These are phyloP conservation scores for Corylus avellana DNA, from an alignment of 306 rosid genomes.

Conservation along the genomic window DNA sequence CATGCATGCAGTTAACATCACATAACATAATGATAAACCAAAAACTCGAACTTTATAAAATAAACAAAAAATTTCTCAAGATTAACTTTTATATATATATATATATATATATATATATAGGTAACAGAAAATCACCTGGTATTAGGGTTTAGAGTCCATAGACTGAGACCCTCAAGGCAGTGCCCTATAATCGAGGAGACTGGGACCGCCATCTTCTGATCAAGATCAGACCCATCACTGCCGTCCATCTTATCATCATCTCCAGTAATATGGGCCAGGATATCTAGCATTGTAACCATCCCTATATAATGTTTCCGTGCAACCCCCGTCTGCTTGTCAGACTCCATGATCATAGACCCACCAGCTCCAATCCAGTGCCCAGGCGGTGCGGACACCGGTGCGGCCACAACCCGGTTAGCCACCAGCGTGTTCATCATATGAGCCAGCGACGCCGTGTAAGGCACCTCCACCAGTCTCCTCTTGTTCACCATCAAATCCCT, in stretches of 20 bases:
- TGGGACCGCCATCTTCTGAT: slow-evolving; percentile 60
- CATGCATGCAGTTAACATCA: too few species aligned
- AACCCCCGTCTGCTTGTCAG: slow-evolving; percentile 65
- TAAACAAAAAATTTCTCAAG: too few species aligned
- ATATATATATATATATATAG: not conserved
- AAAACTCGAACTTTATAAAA: not conserved
- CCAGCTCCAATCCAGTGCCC: slow-evolving; percentile 97
- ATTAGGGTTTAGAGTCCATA: slow-evolving; percentile 84
- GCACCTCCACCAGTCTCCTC: slow-evolving; percentile 80
- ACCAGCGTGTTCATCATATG: slow-evolving; percentile 75
- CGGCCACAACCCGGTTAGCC: slow-evolving; percentile 70
- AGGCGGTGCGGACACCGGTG: slow-evolving; percentile 91
- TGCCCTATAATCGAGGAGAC: slow-evolving; percentile 73
- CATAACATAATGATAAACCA: too few species aligned
- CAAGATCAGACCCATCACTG: slow-evolving; percentile 43
- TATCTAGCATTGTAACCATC: slow-evolving; percentile 87
- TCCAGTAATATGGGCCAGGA: slow-evolving; percentile 76
- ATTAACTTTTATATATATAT: too few species aligned
- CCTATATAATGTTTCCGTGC: slow-evolving; percentile 83
- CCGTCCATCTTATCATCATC: slow-evolving; percentile 49
- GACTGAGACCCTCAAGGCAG: slow-evolving; percentile 71
- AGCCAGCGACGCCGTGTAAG: slow-evolving; percentile 77
- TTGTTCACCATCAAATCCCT: slow-evolving; percentile 57
- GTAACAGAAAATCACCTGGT: slow-evolving; percentile 51
- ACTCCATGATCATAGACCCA: slow-evolving; percentile 83